Base-by-base conservation (phyloP, 2,329 filamentous ascomycete genomes). In the Talaromyces verruculosus region DNA sequence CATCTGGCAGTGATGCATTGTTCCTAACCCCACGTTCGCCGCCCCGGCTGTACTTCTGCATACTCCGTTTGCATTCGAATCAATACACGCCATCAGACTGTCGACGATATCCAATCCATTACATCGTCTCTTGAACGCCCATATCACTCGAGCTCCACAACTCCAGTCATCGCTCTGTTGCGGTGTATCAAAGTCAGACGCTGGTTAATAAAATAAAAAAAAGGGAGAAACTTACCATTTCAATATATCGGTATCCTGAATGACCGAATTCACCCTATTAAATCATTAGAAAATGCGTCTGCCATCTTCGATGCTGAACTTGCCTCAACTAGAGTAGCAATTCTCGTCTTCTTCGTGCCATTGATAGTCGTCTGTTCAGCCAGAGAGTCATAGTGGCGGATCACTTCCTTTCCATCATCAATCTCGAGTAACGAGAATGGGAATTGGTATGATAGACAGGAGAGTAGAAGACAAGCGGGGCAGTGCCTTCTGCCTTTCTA, bases 351-450 rank as follows among this genome's bases (percentile, higher is more conserved):
- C 28, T 28, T 28, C 28, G 28, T 28, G 28, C 28, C 28, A 28
- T 28, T 35, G 22, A 68, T 70, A 64, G 65, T 68, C 19, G 28
- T 59, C 60, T 53, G 19, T 7, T 47, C 65, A 53, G 63, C 68
- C 35, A 68, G 69, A n/a, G 68, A 74, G 68, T 74, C 64, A 58
- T 72, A 74, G 60, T 73, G 55, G 22, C 68, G 68, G 66, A 74
- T 73, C 15, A 70, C 68, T 61, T 67, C 55, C 37, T 71, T 63
- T n/a, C n/a, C n/a, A n/a, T n/a, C n/a, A n/a, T n/a, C n/a, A n/a
- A n/a, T n/a, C n/a, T n/a, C n/a, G n/a, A 30, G 69, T 41, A 74
- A 57, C n/a, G 67, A 69, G 45, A 72, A 74, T 74, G 65, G 33
- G 68, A 67, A 15, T 61, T 37, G 11, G 37, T 49, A 63, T 69